Evolutionary conservation across 352 stramenopile genomes (phyloP).

Genomic region (Pythium dissimile): DNA sequence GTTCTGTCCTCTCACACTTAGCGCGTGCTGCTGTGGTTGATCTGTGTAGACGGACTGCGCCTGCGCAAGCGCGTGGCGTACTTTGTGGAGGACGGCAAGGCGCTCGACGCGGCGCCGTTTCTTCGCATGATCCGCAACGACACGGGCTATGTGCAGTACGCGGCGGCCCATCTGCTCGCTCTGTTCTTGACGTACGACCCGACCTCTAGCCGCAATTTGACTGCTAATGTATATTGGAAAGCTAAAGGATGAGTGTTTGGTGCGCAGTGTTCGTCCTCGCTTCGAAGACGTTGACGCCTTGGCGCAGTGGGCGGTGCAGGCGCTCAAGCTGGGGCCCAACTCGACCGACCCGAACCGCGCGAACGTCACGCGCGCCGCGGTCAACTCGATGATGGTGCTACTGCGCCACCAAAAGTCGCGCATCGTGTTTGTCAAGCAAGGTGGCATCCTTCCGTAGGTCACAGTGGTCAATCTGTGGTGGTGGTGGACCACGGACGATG

Average conservation of each 20-base stretch:
- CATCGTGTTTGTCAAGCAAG: slow-evolving; percentile 87
- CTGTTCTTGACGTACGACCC: slow-evolving; percentile 69
- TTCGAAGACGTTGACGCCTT: slow-evolving; percentile 78
- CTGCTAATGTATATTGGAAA: no score
- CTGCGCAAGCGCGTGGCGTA: slow-evolving; percentile 76
- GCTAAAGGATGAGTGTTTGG: no score
- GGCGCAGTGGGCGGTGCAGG: slow-evolving; percentile 73
- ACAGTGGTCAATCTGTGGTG: neutral
- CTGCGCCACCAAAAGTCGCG: slow-evolving; percentile 87
- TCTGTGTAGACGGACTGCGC: slow-evolving; percentile 65
- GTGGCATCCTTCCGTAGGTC: slow-evolving; percentile 88
- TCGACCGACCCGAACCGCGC: slow-evolving; percentile 65
- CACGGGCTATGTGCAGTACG: slow-evolving; percentile 83
- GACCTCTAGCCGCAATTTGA: neutral
- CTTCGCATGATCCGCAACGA: slow-evolving; percentile 83
- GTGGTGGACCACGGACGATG: neutral
- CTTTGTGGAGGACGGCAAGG: slow-evolving; percentile 73
- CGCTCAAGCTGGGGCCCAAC: slow-evolving; percentile 60
- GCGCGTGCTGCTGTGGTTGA: no score
- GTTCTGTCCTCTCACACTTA: no score
- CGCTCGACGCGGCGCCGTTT: slow-evolving; percentile 74
- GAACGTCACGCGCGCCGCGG: slow-evolving; percentile 79
- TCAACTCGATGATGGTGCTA: slow-evolving; percentile 91
- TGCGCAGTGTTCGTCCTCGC: slow-evolving; percentile 66
- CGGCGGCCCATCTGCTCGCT: slow-evolving; percentile 72